phyloP scores from a whole-genome alignment of 2,329 filamentous ascomycete species.

The Helotiales sp. region DNA sequence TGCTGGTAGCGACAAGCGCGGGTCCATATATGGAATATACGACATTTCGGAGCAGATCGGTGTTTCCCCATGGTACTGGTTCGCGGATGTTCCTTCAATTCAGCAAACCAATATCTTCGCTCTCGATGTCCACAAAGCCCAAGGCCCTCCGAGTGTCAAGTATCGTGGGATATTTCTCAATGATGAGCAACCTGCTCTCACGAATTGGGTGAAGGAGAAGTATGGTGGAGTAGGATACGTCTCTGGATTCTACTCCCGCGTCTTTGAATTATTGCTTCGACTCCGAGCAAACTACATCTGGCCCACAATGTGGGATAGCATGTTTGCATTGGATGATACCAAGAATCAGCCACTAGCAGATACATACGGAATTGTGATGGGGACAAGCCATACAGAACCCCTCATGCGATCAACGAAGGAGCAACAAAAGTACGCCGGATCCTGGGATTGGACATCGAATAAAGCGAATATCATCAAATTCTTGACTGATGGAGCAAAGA shows the following conservation, averaged over 20 bases:
- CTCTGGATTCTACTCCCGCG: constrained; percentile 56
- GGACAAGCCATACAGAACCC: constrained; percentile 71
- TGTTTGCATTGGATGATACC: constrained; percentile 69
- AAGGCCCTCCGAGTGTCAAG: constrained; percentile 52
- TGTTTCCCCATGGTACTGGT: constrained; percentile 63
- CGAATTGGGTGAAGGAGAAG: constrained; percentile 57
- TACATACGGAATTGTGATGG: constrained; percentile 69
- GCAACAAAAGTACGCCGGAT: constrained; percentile 50
- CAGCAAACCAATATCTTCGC: constrained; percentile 48
- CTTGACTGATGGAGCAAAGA: constrained; percentile 63
- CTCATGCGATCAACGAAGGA: constrained; percentile 61
- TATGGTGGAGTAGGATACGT: constrained; percentile 37
- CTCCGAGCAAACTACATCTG: constrained; percentile 74
- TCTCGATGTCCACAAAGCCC: constrained; percentile 41
- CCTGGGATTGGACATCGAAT: constrained; percentile 69
- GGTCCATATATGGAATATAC: constrained; percentile 70
- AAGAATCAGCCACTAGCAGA: constrained; percentile 66
- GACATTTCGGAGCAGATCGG: constrained; percentile 71
- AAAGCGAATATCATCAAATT: constrained; percentile 66
- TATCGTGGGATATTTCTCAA: constrained; percentile 60
- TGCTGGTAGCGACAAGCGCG: constrained; percentile 63
- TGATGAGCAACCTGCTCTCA: constrained; percentile 56
- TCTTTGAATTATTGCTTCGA: constrained; percentile 70
- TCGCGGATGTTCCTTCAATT: constrained; percentile 50
- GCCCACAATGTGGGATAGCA: constrained; percentile 69